Evolutionary conservation across 257 asterid species (phyloP).

Genomic region (Plectranthus barbatus): DNA sequence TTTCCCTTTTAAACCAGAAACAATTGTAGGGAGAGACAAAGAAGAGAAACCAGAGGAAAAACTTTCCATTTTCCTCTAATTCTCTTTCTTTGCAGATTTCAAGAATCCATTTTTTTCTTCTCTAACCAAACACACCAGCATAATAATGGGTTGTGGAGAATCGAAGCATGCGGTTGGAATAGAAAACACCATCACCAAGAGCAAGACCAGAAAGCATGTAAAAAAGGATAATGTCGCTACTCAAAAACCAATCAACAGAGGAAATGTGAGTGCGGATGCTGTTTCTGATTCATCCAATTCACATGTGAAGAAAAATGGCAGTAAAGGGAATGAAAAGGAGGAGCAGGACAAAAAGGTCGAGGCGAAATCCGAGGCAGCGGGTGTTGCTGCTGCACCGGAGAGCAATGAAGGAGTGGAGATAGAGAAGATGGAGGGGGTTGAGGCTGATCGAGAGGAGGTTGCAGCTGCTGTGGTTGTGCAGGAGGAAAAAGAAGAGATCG

Average conservation of each 20-base stretch:
- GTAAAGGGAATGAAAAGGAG: not conserved
- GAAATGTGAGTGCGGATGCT: not conserved
- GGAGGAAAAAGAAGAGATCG: not conserved
- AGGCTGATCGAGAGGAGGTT: too few relatives aligned
- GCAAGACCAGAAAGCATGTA: constrained; percentile 18
- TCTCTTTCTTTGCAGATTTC: too few relatives aligned
- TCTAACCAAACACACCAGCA: too few relatives aligned
- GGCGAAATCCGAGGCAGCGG: not conserved
- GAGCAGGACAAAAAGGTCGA: not conserved
- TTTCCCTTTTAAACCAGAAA: too few relatives aligned
- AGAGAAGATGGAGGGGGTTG: too few relatives aligned
- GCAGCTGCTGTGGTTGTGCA: too few relatives aligned
- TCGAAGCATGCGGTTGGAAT: constrained; percentile 85
- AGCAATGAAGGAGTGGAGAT: too few relatives aligned
- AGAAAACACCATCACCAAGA: constrained; percentile 33
- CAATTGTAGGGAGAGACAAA: too few relatives aligned
- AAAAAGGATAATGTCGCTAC: not conserved
- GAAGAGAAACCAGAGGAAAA: too few relatives aligned
- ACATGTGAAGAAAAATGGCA: constrained; percentile 3
- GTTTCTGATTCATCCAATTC: not conserved
- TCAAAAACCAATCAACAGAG: not conserved
- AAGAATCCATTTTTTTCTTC: too few relatives aligned
- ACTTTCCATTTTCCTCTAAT: too few relatives aligned
- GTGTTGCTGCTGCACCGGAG: too few relatives aligned
- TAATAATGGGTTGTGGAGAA: constrained; percentile 33